These are phyloP conservation scores for Backusella parvicylindrica DNA, from an alignment of 192 early-diverging fungal genomes.

Conservation along the genomic window DNA sequence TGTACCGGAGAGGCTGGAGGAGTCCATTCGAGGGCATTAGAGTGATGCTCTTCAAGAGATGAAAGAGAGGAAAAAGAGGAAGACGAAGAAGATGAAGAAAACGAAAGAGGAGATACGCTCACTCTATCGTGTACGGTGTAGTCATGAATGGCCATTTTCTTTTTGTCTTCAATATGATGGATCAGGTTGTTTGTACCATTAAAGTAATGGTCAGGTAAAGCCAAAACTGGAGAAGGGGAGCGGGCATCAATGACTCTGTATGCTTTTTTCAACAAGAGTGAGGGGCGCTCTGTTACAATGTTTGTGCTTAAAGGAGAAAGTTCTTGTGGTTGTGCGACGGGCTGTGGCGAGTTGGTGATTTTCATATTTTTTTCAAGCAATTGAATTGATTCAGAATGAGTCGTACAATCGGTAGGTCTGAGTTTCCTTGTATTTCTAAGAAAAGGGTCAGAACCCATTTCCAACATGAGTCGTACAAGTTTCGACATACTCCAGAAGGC, in stretches of 20 bases:
- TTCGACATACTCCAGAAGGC: slow-evolving; percentile 7
- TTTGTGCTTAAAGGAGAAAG: background rate
- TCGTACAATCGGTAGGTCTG: slow-evolving; percentile 18
- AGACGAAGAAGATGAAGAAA: slow-evolving; percentile 1
- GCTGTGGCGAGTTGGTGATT: background rate
- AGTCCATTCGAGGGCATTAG: background rate
- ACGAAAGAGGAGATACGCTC: background rate
- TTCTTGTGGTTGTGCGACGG: background rate
- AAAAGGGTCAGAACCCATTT: slow-evolving; percentile 51
- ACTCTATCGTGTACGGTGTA: background rate
- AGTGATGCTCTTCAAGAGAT: background rate
- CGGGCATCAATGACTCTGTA: background rate
- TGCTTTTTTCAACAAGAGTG: background rate
- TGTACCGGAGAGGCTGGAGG: background rate
- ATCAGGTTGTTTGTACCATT: background rate
- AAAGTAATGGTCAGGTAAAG: background rate
- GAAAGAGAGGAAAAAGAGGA: slow-evolving; percentile 12
- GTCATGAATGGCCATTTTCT: background rate
- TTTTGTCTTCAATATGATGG: background rate
- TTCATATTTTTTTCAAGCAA: background rate
- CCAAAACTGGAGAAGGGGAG: background rate
- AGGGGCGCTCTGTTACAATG: background rate
- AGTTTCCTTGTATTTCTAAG: slow-evolving; percentile 47
- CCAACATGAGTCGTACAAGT: slow-evolving; percentile 53
- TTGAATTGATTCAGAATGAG: background rate